Evolutionary conservation across 2,329 filamentous ascomycete genomes (phyloP).

Genomic region (Achaetomium macrosporum): DNA sequence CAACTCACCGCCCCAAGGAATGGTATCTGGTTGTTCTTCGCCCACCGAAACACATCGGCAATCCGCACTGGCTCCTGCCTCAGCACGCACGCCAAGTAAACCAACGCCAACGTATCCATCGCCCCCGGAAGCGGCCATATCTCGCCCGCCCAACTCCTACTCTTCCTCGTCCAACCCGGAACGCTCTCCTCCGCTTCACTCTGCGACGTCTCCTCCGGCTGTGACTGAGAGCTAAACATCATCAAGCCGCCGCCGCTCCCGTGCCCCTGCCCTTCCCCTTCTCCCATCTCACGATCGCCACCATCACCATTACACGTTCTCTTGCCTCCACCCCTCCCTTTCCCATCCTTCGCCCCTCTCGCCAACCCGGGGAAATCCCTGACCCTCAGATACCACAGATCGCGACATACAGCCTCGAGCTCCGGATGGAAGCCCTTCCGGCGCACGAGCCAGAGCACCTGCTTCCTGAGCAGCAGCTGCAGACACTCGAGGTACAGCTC

Average conservation of each 20-base stretch:
- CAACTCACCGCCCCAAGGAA: slow-evolving; percentile 61
- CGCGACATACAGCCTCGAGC: slow-evolving; percentile 71
- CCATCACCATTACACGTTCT: slow-evolving; percentile 27
- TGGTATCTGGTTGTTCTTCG: slow-evolving; percentile 59
- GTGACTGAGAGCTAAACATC: slow-evolving; percentile 57
- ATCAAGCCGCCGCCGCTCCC: slow-evolving; percentile 35
- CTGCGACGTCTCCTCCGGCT: slow-evolving; percentile 37
- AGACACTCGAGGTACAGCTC: slow-evolving; percentile 78
- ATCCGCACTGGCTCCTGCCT: slow-evolving; percentile 71
- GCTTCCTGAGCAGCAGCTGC: slow-evolving; percentile 78
- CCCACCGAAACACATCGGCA: slow-evolving; percentile 66
- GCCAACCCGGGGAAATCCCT: slow-evolving; percentile 51
- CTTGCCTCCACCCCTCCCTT: slow-evolving; percentile 26
- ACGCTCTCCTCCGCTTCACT: slow-evolving; percentile 21
- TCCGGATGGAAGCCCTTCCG: slow-evolving; percentile 62
- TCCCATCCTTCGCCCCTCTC: slow-evolving; percentile 13
- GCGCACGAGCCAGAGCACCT: slow-evolving; percentile 67
- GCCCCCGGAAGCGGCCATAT: slow-evolving; percentile 58
- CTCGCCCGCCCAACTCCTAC: slow-evolving; percentile 41
- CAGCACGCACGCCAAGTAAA: slow-evolving; percentile 72
- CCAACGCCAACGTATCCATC: slow-evolving; percentile 68
- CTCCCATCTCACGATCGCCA: slow-evolving; percentile 31
- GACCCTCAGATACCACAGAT: slow-evolving; percentile 75
- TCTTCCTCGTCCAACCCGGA: slow-evolving; percentile 19
- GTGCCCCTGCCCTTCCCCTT: slow-evolving; percentile 36